A percentile compares a stretch with the other conserved stretches of the same genome.
These are phyloP conservation scores for Suillus bovinus DNA, from an alignment of 768 basidiomycete species.

Conservation along the genomic window DNA sequence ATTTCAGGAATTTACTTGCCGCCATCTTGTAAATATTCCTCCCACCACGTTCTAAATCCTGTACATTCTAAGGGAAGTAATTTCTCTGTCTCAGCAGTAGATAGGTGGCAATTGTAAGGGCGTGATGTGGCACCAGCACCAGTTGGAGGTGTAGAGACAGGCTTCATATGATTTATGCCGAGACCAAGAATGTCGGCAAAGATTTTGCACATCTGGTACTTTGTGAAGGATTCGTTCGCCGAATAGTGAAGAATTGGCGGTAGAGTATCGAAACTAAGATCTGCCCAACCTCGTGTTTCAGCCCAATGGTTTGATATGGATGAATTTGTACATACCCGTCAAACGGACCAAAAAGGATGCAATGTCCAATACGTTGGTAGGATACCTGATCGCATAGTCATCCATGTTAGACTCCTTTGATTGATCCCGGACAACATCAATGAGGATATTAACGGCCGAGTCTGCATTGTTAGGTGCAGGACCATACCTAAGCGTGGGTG, in stretches of 20 bases:
- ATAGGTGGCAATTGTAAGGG: constrained; percentile 79
- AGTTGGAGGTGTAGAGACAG: constrained; percentile 67
- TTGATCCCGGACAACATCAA: constrained; percentile 86
- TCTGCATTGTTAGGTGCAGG: constrained; percentile 83
- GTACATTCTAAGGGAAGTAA: constrained; percentile 60
- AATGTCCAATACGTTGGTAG: constrained; percentile 88
- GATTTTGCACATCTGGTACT: constrained; percentile 88
- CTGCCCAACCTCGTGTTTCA: constrained; percentile 23
- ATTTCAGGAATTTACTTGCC: constrained; percentile 12
- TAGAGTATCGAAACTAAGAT: constrained; percentile 37
- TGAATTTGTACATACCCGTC: constrained; percentile 46
- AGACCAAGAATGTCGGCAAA: constrained; percentile 71
- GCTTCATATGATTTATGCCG: constrained; percentile 65
- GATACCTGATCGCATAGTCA: constrained; percentile 89
- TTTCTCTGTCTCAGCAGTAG: constrained; percentile 72
- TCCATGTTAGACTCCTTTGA: constrained; percentile 95
- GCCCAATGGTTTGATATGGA: background rate
- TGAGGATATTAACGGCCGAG: constrained; percentile 83
- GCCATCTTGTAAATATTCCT: constrained; percentile 39
- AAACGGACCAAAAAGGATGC: constrained; percentile 82
- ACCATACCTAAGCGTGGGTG: constrained; percentile 65
- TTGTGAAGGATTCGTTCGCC: constrained; percentile 79
- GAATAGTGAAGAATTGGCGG: constrained; percentile 88
- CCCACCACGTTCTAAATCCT: constrained; percentile 89
- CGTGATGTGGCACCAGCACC: constrained; percentile 68